Percentiles rank a stretch among this genome's conserved stretches.
Evolutionary conservation across 768 basidiomycete species (phyloP).

Genomic region (Gymnopilus dilepis): DNA sequence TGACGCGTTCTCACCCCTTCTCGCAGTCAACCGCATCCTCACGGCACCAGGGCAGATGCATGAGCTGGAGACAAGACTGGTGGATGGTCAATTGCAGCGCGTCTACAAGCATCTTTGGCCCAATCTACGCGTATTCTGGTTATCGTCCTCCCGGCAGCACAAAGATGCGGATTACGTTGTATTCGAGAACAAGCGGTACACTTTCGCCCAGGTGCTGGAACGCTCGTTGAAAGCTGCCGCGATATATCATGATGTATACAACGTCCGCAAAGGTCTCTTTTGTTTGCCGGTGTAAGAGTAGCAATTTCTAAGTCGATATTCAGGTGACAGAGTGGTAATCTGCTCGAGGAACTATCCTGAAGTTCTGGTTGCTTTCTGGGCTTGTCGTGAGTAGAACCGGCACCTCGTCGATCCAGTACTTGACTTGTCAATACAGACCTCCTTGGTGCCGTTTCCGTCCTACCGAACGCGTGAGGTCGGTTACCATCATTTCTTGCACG

Average conservation of each 20-base stretch:
- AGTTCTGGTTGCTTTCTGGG: constrained; percentile 66
- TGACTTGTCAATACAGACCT: constrained; percentile 41
- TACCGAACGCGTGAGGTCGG: constrained; percentile 64
- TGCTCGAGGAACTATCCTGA: constrained; percentile 69
- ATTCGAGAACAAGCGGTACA: constrained; percentile 53
- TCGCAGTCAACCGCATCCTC: constrained; percentile 33
- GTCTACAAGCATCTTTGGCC: constrained; percentile 65
- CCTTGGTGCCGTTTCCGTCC: constrained; percentile 65
- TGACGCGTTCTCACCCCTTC: neutral
- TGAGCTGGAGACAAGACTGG: constrained; percentile 50
- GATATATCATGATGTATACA: constrained; percentile 49
- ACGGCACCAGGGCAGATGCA: constrained; percentile 50
- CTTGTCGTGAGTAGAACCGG: constrained; percentile 45
- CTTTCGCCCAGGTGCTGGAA: constrained; percentile 51
- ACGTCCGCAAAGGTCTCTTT: constrained; percentile 53
- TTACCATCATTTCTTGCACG: constrained; percentile 37
- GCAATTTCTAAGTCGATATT: neutral
- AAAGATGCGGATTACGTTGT: constrained; percentile 55
- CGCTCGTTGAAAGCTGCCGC: constrained; percentile 49
- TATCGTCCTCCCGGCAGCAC: constrained; percentile 46
- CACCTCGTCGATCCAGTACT: constrained; percentile 22
- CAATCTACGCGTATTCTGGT: constrained; percentile 59
- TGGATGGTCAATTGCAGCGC: constrained; percentile 54
- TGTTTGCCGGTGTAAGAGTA: neutral
- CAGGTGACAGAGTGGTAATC: constrained; percentile 64